phyloP scores from a whole-genome alignment of 306 rosid genomes.

The Vigna trinervia region DNA sequence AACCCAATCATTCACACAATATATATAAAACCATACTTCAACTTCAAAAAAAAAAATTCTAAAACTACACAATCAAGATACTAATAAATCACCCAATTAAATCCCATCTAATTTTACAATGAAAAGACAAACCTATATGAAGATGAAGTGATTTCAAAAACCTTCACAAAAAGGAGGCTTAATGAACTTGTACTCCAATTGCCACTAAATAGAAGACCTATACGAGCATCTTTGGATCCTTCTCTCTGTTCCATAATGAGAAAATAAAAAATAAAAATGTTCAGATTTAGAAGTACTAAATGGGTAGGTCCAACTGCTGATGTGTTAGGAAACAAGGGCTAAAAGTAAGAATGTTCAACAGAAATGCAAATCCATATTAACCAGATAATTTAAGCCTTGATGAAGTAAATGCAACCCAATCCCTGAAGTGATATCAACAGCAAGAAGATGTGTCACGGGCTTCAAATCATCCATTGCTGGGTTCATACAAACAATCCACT shows the following conservation, averaged over 20 bases:
- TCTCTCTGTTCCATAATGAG: constrained; percentile 63
- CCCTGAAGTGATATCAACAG: constrained; percentile 68
- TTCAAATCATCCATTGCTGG: constrained; percentile 90
- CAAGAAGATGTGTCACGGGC: constrained; percentile 92
- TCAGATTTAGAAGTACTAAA: constrained; percentile 35
- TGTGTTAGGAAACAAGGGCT: constrained; percentile 12
- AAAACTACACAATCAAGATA: constrained; percentile 43
- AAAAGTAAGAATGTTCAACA: constrained; percentile 33
- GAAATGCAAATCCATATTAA: constrained; percentile 44
- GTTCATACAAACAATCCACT: constrained; percentile 43
- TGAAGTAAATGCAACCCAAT: constrained; percentile 80
- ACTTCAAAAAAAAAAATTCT: constrained; percentile 18
- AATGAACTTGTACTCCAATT: constrained; percentile 60
- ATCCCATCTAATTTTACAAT: constrained; percentile 19
- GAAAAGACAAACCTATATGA: constrained; percentile 70
- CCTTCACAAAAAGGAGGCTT: constrained; percentile 71
- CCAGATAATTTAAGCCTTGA: constrained; percentile 89
- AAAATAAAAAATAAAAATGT: constrained; percentile 15
- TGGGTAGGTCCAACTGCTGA: constrained; percentile 23
- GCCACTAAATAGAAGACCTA: constrained; percentile 74
- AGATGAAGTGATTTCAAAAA: constrained; percentile 71
- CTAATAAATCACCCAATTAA: constrained; percentile 35
- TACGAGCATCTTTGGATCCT: constrained; percentile 76
- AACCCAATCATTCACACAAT: constrained; percentile 44
- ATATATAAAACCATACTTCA: constrained; percentile 13